phyloP scores from a whole-genome alignment of 371 early-diverging fungal species.

The Massospora cicadina region DNA sequence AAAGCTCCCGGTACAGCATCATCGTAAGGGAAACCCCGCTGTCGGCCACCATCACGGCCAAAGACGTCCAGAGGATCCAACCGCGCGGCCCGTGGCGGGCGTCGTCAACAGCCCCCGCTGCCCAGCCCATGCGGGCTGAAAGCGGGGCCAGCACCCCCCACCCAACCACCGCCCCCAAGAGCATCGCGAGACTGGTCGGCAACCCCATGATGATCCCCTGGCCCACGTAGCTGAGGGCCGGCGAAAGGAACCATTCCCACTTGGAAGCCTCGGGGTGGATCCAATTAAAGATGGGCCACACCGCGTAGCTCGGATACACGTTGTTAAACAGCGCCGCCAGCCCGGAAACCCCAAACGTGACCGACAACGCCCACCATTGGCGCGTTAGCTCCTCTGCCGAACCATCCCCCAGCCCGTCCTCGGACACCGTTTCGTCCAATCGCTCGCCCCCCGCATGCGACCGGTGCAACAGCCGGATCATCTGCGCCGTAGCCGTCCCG shows the following conservation, averaged over 20 bases:
- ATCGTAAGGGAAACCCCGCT: slow-evolving; percentile 40
- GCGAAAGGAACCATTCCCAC: slow-evolving; percentile 64
- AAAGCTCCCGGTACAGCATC: slow-evolving; percentile 24
- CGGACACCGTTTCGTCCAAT: slow-evolving; percentile 15
- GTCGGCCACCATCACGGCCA: slow-evolving; percentile 68
- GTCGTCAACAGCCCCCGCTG: slow-evolving; percentile 48
- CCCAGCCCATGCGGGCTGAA: slow-evolving; percentile 49
- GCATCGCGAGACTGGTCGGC: slow-evolving; percentile 51
- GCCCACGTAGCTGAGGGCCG: slow-evolving; percentile 48
- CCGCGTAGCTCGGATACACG: neutral
- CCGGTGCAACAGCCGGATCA: slow-evolving; percentile 60
- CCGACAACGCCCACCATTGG: slow-evolving; percentile 1
- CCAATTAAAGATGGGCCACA: slow-evolving; percentile 1
- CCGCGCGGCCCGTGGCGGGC: slow-evolving; percentile 54
- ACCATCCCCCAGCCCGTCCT: slow-evolving; percentile 18
- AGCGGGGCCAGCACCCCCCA: slow-evolving; percentile 64
- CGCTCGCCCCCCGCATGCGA: neutral
- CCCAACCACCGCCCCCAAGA: slow-evolving; percentile 51
- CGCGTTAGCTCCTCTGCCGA: slow-evolving; percentile 14
- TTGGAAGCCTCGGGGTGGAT: slow-evolving; percentile 14
- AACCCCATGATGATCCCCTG: slow-evolving; percentile 77
- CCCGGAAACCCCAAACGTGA: slow-evolving; percentile 6
- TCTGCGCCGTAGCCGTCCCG: slow-evolving; percentile 73
- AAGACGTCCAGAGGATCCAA: slow-evolving; percentile 72
- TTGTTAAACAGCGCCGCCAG: neutral